phyloP scores from a whole-genome alignment of 371 early-diverging fungal genomes.

The Apophysomyces variabilis region DNA sequence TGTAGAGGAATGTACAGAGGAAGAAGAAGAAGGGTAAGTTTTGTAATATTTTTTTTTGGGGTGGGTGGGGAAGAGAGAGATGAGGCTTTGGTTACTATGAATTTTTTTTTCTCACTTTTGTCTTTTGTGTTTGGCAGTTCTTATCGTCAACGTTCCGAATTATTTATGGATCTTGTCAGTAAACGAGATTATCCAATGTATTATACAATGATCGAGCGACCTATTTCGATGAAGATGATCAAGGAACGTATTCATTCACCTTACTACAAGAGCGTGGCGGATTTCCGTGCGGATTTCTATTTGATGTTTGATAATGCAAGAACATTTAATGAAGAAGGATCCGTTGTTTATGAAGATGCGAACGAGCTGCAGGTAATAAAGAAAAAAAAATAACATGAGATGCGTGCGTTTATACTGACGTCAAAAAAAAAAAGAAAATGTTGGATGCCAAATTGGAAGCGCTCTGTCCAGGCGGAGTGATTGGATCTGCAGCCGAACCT shows the following conservation, averaged over 20 bases:
- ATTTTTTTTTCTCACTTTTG: too few relatives aligned
- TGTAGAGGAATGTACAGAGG: conserved; percentile 54
- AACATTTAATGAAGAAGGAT: neutral
- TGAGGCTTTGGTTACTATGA: too few relatives aligned
- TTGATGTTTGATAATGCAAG: neutral
- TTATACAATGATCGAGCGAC: conserved; percentile 76
- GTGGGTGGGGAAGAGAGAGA: too few relatives aligned
- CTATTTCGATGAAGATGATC: conserved; percentile 74
- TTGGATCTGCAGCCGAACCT: neutral
- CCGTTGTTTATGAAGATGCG: conserved; percentile 4
- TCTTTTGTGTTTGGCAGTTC: conserved; percentile 10
- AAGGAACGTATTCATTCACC: conserved; percentile 53
- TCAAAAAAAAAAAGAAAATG: neutral
- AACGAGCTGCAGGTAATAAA: neutral
- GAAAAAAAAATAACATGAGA: neutral
- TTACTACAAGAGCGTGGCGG: conserved; percentile 44
- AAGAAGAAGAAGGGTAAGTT: conserved; percentile 49
- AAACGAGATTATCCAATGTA: conserved; percentile 79
- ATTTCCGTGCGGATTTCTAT: conserved; percentile 56
- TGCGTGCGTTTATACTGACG: neutral
- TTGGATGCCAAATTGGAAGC: neutral
- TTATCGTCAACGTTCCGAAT: conserved; percentile 54
- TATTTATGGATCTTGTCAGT: conserved; percentile 74
- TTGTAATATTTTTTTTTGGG: neutral
- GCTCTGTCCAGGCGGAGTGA: neutral